These are phyloP conservation scores for Cotoneaster glaucophyllus DNA, from an alignment of 306 rosid species.

Conservation along the genomic window DNA sequence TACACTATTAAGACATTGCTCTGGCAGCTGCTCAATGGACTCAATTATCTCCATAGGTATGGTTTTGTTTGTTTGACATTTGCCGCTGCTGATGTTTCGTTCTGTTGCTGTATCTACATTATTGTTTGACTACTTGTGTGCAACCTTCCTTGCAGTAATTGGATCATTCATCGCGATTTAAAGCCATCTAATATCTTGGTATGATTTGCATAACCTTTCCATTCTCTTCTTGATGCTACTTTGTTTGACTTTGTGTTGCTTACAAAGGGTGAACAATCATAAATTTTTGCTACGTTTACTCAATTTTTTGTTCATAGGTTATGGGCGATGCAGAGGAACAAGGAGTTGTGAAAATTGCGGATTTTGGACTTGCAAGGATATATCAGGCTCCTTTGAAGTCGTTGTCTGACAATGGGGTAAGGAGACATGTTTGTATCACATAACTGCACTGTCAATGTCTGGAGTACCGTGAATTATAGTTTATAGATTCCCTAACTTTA, in stretches of 20 bases:
- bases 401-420: conserved; percentile 76
- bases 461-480: not conserved
- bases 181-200: conserved; percentile 98
- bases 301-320: conserved; percentile 45
- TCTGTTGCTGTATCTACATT: not conserved
- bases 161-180: conserved; percentile 92
- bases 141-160: conserved; percentile 54
- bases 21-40: conserved; percentile 95
- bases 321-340: conserved; percentile 95
- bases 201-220: not conserved
- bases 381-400: conserved; percentile 91
- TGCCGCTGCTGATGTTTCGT: not conserved
- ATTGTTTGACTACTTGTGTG: conserved; percentile 14
- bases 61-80: not conserved
- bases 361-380: conserved; percentile 98
- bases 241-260: not conserved
- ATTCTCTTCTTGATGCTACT: not conserved
- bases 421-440: conserved; percentile 15
- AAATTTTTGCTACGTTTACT: conserved; percentile 3
- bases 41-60: conserved; percentile 88
- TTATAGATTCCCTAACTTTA: not conserved
- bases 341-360: conserved; percentile 89
- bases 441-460: not conserved
- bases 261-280: not conserved
- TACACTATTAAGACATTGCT: conserved; percentile 86